Evolutionary conservation across 148 eudicot genomes (phyloP), one percentile per base, ranked within the genome.

Genomic region (Agrostemma githago): DNA sequence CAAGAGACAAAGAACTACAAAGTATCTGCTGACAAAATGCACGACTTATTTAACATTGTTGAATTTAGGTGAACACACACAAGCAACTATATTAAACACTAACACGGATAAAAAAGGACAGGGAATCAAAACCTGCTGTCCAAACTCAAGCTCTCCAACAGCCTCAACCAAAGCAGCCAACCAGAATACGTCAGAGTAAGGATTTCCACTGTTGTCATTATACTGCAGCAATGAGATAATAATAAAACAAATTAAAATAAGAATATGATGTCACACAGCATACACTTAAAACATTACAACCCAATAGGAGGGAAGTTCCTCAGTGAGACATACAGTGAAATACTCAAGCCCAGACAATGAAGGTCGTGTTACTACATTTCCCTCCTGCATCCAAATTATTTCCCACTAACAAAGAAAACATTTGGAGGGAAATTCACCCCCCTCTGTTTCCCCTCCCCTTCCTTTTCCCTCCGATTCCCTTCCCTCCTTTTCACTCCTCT

Each of bases 81-180:
- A 17, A 53, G 16, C 42, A 11, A 62, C 34, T 10, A 61, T 54
- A 20, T 61, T 21, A 60, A 19, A 67, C 37, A 69, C 57, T 8
- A 69, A 21, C 17, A 48, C 41, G 51, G 51, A 41, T 69, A 41
- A 70, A 53, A 16, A 11, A 44, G 38, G 26, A 57, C 16, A 62
- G 68, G 11, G 41, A 65, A 34, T 26, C 48, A 68, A 80, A 63
- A 95, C 99, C 99, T 95, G 93, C 48, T 84, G 93, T 60, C 97
- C 99, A 79, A 95, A 95, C 84, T 95, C 97, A 76, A 95, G 96
- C 79, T 95, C 99, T 66, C 99, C 99, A 81, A 92, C 76, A 20
- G 99, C 87, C 83, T 92, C 91, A 65, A 95, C 94, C 78, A 95
- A 76, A 67, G 97, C 88, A 80, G 94, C 94, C 67, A 95, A 86